Evolutionary conservation across 2,329 filamentous ascomycete species (phyloP).

Genomic region (Xylariales sp.): DNA sequence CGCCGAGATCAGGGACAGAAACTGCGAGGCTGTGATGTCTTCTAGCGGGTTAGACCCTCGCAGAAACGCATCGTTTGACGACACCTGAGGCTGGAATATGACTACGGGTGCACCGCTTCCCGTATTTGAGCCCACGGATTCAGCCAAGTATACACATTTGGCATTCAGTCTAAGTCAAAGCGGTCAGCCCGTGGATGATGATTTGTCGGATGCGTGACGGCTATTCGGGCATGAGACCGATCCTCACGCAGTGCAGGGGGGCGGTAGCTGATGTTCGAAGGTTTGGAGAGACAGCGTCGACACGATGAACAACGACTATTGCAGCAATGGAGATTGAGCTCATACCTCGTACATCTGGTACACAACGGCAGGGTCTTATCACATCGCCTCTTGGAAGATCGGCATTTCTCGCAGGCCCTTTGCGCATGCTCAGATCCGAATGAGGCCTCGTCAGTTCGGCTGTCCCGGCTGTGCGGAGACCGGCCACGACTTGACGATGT

Average conservation of each 20-base stretch:
- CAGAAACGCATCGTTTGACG: slow-evolving; percentile 22
- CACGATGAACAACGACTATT: background rate
- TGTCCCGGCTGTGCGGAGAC: slow-evolving; percentile 8
- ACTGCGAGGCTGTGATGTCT: slow-evolving; percentile 31
- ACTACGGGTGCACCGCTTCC: slow-evolving; percentile 22
- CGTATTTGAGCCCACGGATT: slow-evolving; percentile 19
- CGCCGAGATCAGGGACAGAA: slow-evolving; percentile 33
- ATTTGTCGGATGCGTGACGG: background rate
- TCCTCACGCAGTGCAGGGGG: background rate
- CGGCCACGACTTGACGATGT: background rate
- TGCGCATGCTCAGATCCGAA: slow-evolving; percentile 12
- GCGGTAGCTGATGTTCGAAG: slow-evolving; percentile 11
- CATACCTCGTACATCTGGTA: slow-evolving; percentile 27
- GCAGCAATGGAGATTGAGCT: background rate
- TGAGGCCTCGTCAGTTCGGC: background rate
- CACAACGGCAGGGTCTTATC: slow-evolving; percentile 29
- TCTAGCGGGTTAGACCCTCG: slow-evolving; percentile 24
- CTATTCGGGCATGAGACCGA: background rate
- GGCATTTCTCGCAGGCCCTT: slow-evolving; percentile 29
- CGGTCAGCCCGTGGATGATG: too few relatives aligned
- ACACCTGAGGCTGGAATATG: slow-evolving; percentile 24
- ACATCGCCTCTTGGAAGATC: slow-evolving; percentile 28
- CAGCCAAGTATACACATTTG: slow-evolving; percentile 28
- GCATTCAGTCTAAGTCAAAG: slow-evolving; percentile 29
- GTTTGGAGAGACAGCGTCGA: background rate